These are phyloP conservation scores for Sinapis alba DNA, from an alignment of 441 rosid genomes.

Conservation along the genomic window DNA sequence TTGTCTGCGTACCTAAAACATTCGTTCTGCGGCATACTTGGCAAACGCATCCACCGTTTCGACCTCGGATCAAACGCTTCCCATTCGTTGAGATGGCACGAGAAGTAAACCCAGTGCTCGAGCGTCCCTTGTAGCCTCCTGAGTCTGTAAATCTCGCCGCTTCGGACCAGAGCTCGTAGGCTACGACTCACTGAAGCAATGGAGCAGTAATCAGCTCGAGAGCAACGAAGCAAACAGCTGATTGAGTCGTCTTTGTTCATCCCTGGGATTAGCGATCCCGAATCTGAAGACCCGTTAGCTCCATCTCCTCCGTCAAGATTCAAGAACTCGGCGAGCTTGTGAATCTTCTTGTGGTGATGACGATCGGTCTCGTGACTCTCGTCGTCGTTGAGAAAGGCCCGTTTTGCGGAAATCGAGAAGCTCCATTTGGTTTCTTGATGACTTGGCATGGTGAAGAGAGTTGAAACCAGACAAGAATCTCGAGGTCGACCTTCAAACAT, in stretches of 20 bases:
- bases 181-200: slow-evolving; percentile 55
- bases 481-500: slow-evolving; percentile 38
- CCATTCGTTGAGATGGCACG: slow-evolving; percentile 71
- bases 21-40: slow-evolving; percentile 61
- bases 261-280: slow-evolving; percentile 54
- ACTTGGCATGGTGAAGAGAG: slow-evolving; percentile 36
- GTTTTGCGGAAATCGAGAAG: slow-evolving; percentile 30
- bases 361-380: not conserved
- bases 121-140: slow-evolving; percentile 55
- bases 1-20: slow-evolving; percentile 72
- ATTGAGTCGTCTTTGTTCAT: slow-evolving; percentile 66
- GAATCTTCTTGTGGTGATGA: slow-evolving; percentile 15
- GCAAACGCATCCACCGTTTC: slow-evolving; percentile 70
- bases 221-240: slow-evolving; percentile 63
- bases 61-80: slow-evolving; percentile 73
- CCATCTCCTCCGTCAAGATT: not conserved
- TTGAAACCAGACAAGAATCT: slow-evolving; percentile 42
- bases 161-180: slow-evolving; percentile 53
- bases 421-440: slow-evolving; percentile 36
- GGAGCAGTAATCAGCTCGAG: slow-evolving; percentile 70
- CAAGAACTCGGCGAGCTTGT: slow-evolving; percentile 27
- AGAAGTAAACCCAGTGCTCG: slow-evolving; percentile 85
- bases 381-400: slow-evolving; percentile 25
- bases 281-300: slow-evolving; percentile 39
- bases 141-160: slow-evolving; percentile 67